These are phyloP conservation scores for Hansenula anomala DNA, from an alignment of 1,139 yeast species.

Conservation along the genomic window DNA sequence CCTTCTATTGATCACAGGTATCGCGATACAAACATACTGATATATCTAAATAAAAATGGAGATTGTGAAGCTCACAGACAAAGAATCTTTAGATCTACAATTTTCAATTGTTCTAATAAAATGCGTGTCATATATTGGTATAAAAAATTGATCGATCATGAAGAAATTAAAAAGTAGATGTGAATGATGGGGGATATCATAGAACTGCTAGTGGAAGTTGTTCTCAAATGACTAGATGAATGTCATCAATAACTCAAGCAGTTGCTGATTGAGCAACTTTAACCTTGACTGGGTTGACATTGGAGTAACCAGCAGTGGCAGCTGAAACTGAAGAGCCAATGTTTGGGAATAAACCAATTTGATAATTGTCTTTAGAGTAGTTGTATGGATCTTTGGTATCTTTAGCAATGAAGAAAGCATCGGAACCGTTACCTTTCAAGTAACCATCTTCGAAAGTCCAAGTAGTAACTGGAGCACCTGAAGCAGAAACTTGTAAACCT, in stretches of 20 bases:
- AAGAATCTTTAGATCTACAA: too few species aligned
- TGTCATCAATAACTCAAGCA: too few species aligned
- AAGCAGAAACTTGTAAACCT: conserved; percentile 3
- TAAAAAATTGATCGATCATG: not conserved
- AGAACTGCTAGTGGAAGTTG: too few species aligned
- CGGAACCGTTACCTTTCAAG: conserved; percentile 18
- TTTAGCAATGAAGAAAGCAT: conserved; percentile 36
- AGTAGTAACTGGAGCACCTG: conserved; percentile 4
- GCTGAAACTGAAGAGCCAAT: too few species aligned
- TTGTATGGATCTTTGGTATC: conserved; percentile 39
- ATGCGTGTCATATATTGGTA: not conserved
- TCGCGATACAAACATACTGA: too few species aligned
- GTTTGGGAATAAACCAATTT: conserved; percentile 15
- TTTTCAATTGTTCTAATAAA: too few species aligned
- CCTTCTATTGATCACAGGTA: too few species aligned
- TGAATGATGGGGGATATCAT: too few species aligned
- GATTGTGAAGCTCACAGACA: too few species aligned
- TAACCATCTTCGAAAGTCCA: conserved; percentile 21
- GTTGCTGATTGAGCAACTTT: not conserved
- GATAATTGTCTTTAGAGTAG: conserved; percentile 29
- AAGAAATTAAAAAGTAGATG: not conserved
- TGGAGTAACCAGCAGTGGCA: not conserved
- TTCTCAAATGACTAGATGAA: too few species aligned
- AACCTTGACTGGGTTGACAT: not conserved
- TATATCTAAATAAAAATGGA: too few species aligned